These are phyloP conservation scores for Malus domestica DNA, from an alignment of 306 rosid genomes.

Conservation along the genomic window DNA sequence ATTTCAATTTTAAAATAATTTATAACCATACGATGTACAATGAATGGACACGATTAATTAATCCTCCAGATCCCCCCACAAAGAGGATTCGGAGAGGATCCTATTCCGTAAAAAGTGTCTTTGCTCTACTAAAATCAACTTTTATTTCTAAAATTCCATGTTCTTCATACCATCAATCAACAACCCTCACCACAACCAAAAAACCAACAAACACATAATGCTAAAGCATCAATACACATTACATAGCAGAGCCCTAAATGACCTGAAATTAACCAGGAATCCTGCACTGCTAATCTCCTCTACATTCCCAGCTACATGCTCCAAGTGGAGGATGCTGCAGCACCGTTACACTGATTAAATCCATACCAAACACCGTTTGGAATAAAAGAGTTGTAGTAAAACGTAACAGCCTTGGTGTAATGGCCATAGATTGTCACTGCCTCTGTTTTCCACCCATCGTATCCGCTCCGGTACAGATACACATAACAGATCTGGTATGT, in stretches of 20 bases:
- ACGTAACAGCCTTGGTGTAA: slow-evolving; percentile 31
- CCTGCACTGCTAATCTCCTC: not conserved
- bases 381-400: slow-evolving; percentile 43
- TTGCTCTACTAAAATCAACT: too few species aligned
- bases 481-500: slow-evolving; percentile 53
- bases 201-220: not conserved
- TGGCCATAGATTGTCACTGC: slow-evolving; percentile 45
- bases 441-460: slow-evolving; percentile 80
- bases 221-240: not conserved
- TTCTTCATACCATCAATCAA: not conserved
- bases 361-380: slow-evolving; percentile 72
- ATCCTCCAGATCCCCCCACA: too few species aligned
- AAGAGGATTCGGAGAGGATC: too few species aligned
- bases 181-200: not conserved
- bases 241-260: not conserved
- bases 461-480: slow-evolving; percentile 61
- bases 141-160: too few species aligned
- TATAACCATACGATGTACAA: too few species aligned
- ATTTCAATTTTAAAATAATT: too few species aligned
- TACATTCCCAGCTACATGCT: not conserved
- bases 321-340: slow-evolving; percentile 18
- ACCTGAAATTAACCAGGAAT: not conserved
- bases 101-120: too few species aligned
- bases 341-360: slow-evolving; percentile 41
- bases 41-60: too few species aligned